Evolutionary conservation across 495 filamentous ascomycete species (phyloP), one percentile per base, ranked within the genome.

Genomic region (Aspergillus saccharolyticus): DNA sequence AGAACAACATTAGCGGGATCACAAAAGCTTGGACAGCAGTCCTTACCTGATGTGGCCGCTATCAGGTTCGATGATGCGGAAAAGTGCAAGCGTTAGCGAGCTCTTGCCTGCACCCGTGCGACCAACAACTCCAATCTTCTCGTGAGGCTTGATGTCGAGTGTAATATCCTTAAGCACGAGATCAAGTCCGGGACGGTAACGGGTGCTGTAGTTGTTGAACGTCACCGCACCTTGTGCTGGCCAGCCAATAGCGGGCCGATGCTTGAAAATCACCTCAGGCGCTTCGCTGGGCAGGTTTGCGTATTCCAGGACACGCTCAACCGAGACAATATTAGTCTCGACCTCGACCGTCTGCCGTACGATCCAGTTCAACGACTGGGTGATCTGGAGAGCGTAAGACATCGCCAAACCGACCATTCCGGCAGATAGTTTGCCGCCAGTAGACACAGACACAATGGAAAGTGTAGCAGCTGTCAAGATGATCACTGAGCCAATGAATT

Each of bases 321-420:
- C 95, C 12, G 95, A 96, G 55, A 99, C 93, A 59, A 97, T 97
- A 73, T 99, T 99, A 42, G 94, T 97, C 78, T 99, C 95, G 28
- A 97, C 95, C 73, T 99, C 95, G 16, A 99, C 95, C 4, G 94
- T 96, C 75, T 99, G 95, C 53, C 95, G 88, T 46, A 99, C 95
- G 64, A 99, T 97, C 94, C 94, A 99, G 77, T 99, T 99, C 59
- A 99, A 79, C n/a, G 92, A 95, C 66, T 90, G 88, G 18, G 95
- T 99, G 67, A 97, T 97, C 75, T 96, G 90, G 59, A 99, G 80
- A 48, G 91, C 94, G 71, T 97, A 96, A 42, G 91, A 95, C 91
- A 99, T 94, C 56, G 90, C 83, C 69, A 99, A 77, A 76, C 95
- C 95, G 51, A 97, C 95, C 77, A 85, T 78, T 51, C 95, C 95